phyloP scores from a whole-genome alignment of 139 green algal species.

The Chlorella sp. region DNA sequence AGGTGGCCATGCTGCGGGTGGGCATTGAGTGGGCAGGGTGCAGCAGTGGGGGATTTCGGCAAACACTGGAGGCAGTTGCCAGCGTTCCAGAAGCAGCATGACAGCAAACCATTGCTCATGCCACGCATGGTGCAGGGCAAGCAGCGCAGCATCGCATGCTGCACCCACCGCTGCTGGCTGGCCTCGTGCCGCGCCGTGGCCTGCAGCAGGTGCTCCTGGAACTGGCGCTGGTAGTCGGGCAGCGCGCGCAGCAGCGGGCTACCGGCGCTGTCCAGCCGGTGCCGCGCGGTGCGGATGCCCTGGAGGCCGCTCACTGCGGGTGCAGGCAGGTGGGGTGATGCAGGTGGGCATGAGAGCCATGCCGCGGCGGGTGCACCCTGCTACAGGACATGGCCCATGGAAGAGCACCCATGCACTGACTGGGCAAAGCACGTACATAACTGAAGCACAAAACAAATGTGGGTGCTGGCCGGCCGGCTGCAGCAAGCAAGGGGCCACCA shows the following conservation, averaged over 20 bases:
- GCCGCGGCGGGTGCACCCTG: too few species aligned
- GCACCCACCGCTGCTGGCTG: constrained; percentile 33
- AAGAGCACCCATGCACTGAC: not conserved
- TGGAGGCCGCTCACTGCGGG: constrained; percentile 52
- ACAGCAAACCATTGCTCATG: too few species aligned
- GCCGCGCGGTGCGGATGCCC: constrained; percentile 49
- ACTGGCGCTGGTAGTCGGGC: constrained; percentile 87
- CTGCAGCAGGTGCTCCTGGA: constrained; percentile 74
- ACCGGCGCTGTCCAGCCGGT: constrained; percentile 72
- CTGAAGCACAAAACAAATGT: not conserved
- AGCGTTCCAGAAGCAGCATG: too few species aligned
- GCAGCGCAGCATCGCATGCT: too few species aligned
- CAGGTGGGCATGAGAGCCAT: not conserved
- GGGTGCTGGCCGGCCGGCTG: not conserved
- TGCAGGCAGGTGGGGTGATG: not conserved
- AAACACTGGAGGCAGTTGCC: too few species aligned
- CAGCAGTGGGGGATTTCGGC: too few species aligned
- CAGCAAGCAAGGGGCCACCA: too few species aligned
- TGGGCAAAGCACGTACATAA: too few species aligned
- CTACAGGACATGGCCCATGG: too few species aligned
- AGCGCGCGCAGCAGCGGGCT: constrained; percentile 83
- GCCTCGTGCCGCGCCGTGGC: constrained; percentile 28
- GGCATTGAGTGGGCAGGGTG: not conserved
- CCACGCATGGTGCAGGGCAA: too few species aligned
- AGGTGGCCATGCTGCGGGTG: constrained; percentile 56